Base-by-base conservation (phyloP, 495 filamentous ascomycete genomes). In the Xeromyces bisporus region DNA sequence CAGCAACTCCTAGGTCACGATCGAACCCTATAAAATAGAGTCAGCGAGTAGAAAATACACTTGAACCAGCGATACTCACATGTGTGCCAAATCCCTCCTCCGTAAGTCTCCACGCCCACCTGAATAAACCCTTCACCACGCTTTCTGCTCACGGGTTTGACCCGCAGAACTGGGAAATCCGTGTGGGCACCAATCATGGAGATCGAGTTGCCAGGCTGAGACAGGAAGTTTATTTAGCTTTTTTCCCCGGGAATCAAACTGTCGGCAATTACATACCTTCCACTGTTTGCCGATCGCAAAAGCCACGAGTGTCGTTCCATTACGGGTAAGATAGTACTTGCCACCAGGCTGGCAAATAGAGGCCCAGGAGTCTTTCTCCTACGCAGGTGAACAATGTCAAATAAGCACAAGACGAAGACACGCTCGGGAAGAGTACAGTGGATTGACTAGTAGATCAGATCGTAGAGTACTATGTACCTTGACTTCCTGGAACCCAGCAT, bases 181-280 rank as follows among this genome's bases (percentile, higher is more conserved):
- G 89, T 96, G 57, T 99, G 89, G 28, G 89, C 85, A 43, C 89
- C 89, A 36, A 99, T 71, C 79, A 96, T 89, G 45, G 78, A 75
- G 47, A 99, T 80, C 7, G 87, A 73, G 51, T 93, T 93, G 30
- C 89, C 89, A 4, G 91, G 73, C 71, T 74, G 46, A 28, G 9
- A 3, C 3, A 11, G 15, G 2, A n/a, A 17, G 15, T 13, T 15
- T 11, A n/a, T 37, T 18, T 28, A 6, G 10, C 10, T 21, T 9
- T 6, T 10, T 28, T 10, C 9, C 16, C 2, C 17, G n/a, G 7
- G 6, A 18, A n/a, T 24, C 15, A 4, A 17, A 2, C 1, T n/a
- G n/a, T n/a, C n/a, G 10, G 15, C 10, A 5, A 1, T 20, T 36
- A 39, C 51, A 36, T 48, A 73, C 70, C 58, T 75, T 74, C 89